Evolutionary conservation across 805 yeast species (phyloP).

Genomic region (Yamadazyma phyllophila): DNA sequence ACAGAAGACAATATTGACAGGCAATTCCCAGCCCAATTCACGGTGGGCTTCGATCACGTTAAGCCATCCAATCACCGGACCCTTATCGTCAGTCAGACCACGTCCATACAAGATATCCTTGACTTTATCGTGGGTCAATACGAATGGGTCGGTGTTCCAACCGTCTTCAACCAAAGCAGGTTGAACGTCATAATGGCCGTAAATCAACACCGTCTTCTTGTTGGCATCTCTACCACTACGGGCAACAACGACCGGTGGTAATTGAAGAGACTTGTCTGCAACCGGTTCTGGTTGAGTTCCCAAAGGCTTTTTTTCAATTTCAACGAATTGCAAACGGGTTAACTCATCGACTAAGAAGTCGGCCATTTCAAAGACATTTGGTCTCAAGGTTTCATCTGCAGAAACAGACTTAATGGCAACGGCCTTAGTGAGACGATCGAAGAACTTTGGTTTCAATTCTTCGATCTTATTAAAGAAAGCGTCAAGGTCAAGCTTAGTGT

Average conservation of each 20-base stretch:
- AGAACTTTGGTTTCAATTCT: slow-evolving; percentile 71
- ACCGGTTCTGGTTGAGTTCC: slow-evolving; percentile 94
- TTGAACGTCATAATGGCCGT: slow-evolving; percentile 98
- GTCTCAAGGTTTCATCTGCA: slow-evolving; percentile 83
- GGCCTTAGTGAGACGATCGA: slow-evolving; percentile 73
- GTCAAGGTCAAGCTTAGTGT: slow-evolving; percentile 40
- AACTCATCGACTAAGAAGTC: slow-evolving; percentile 73
- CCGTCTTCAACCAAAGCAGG: slow-evolving; percentile 94
- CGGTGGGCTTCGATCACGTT: slow-evolving; percentile 89
- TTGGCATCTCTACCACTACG: slow-evolving; percentile 77
- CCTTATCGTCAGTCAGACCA: slow-evolving; percentile 97
- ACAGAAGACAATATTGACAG: slow-evolving; percentile 88
- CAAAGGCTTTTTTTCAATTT: slow-evolving; percentile 75
- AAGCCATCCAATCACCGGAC: slow-evolving; percentile 97
- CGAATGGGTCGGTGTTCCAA: slow-evolving; percentile 92
- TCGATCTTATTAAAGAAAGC: slow-evolving; percentile 63
- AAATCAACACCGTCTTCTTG: slow-evolving; percentile 86
- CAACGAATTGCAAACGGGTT: slow-evolving; percentile 70
- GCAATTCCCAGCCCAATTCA: slow-evolving; percentile 79
- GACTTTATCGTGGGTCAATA: slow-evolving; percentile 55
- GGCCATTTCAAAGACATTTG: slow-evolving; percentile 87
- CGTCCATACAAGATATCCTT: slow-evolving; percentile 79
- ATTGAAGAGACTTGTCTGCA: slow-evolving; percentile 56
- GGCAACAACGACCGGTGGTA: slow-evolving; percentile 95
- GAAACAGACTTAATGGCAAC: slow-evolving; percentile 95